Base-by-base conservation (phyloP, 345 rosid genomes). In the Eucalyptus pauciflora region DNA sequence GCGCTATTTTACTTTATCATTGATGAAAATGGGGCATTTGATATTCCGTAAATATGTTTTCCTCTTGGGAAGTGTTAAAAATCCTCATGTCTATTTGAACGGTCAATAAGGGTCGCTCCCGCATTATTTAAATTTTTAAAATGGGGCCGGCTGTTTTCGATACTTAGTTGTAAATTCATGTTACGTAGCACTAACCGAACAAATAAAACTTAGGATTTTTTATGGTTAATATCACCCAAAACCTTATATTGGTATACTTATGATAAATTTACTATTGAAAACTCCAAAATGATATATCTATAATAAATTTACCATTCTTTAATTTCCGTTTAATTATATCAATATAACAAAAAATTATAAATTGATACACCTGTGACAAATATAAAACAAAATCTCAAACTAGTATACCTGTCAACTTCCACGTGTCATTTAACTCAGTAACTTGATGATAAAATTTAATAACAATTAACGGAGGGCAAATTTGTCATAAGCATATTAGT, bases 161-260 rank as follows among this genome's bases (percentile, higher is more conserved):
- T 12, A 1, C 67, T 60, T 60, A 10, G 29, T 5, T 60, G 0
- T 27, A 60, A 25, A 60, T 25, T 56, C 62, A 56, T 27, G 62
- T 56, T 56, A 4, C 4, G 62, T 0, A 56, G 27, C 29, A 56
- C 31, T 60, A 60, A 60, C 2, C n/a, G 3, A 27, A 25, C 27
- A 60, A 60, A 60, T 12, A 11, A 27, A 60, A 27, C n/a, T 58
- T 11, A 25, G 3, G 3, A 58, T 58, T 58, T 25, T 56, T 56
- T 56, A 56, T 8, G 27, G 0, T 8, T 56, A 56, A 22, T 20
- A 4, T 11, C 60, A 56, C 3, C 3, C 0, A 56, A 56, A 56
- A 56, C 11, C 12, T 24, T 2, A 56, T 0, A 56, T 20, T 20
- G 7, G 0, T 56, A 20, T 9, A 56, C 0, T 56, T 56, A 9